Evolutionary conservation across 192 early-diverging fungal genomes (phyloP).

Genomic region (Backusella circina): DNA sequence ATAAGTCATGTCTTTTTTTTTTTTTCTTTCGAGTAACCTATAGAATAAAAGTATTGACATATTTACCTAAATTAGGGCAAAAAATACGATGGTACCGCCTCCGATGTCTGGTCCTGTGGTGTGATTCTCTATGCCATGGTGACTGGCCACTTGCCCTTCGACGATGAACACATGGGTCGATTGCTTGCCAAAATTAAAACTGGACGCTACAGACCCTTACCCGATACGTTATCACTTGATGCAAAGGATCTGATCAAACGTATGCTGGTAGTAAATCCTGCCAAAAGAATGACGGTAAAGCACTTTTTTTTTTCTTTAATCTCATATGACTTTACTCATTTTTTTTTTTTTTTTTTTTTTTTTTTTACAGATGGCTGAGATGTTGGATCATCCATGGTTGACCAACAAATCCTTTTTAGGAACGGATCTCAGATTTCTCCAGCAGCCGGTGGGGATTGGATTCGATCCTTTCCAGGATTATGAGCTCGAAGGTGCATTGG

Average conservation of each 20-base stretch:
- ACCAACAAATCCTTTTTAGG: slow-evolving; percentile 1
- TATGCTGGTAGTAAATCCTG: slow-evolving; percentile 79
- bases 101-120: slow-evolving; percentile 96
- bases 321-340: no score
- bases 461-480: slow-evolving; percentile 1
- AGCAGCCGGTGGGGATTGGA: neutral
- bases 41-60: neutral
- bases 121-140: slow-evolving; percentile 85
- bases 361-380: slow-evolving; percentile 16
- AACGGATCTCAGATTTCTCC: neutral
- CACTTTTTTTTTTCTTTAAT: neutral
- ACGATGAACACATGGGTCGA: slow-evolving; percentile 70
- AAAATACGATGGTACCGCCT: slow-evolving; percentile 42
- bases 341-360: no score
- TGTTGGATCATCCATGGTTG: slow-evolving; percentile 27
- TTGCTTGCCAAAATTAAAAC: slow-evolving; percentile 66
- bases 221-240: slow-evolving; percentile 58
- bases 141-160: slow-evolving; percentile 78
- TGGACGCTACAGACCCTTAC: slow-evolving; percentile 60
- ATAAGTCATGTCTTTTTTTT: no score
- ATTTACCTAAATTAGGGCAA: slow-evolving; percentile 14
- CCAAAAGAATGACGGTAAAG: slow-evolving; percentile 46
- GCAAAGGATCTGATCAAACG: slow-evolving; percentile 66
- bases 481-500: neutral
- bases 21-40: no score